Percentiles rank a stretch among this genome's conserved stretches.
These are phyloP conservation scores for Podila epigama DNA, from an alignment of 192 early-diverging fungal species.

Conservation along the genomic window DNA sequence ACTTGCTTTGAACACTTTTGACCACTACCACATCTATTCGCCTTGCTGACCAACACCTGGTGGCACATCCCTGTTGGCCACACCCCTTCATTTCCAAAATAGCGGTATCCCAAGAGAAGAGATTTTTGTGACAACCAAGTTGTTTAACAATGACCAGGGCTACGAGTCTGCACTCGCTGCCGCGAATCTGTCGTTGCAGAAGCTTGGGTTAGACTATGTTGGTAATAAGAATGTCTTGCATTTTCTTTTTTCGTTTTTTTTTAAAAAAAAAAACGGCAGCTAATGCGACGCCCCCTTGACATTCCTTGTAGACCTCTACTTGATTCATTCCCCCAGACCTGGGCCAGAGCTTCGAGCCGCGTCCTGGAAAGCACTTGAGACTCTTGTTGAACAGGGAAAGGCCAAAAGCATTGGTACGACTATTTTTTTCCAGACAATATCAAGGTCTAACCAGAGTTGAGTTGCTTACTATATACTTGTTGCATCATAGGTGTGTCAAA, in stretches of 20 bases:
- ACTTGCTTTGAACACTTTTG: neutral
- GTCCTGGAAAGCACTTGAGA: conserved; percentile 60
- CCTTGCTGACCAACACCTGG: neutral
- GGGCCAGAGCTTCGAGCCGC: conserved; percentile 53
- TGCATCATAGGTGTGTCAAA: conserved; percentile 56
- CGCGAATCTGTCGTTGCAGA: conserved; percentile 58
- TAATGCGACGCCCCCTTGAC: neutral
- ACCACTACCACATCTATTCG: neutral
- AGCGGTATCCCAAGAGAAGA: conserved; percentile 58
- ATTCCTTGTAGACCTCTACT: conserved; percentile 53
- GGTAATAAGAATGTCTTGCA: conserved; percentile 22
- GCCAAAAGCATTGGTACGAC: conserved; percentile 57
- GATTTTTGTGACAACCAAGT: conserved; percentile 72
- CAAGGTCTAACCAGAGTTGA: neutral
- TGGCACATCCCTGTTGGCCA: neutral
- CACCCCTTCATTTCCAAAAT: neutral
- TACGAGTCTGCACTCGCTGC: conserved; percentile 56
- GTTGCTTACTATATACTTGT: neutral
- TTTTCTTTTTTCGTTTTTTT: neutral
- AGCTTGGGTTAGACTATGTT: conserved; percentile 61
- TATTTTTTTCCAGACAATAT: neutral
- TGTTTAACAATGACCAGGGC: conserved; percentile 61
- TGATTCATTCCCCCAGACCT: conserved; percentile 66
- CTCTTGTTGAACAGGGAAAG: conserved; percentile 56
- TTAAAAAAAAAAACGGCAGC: neutral